These are phyloP conservation scores for Phytophthora quininea DNA, from an alignment of 352 stramenopile species.

Conservation along the genomic window DNA sequence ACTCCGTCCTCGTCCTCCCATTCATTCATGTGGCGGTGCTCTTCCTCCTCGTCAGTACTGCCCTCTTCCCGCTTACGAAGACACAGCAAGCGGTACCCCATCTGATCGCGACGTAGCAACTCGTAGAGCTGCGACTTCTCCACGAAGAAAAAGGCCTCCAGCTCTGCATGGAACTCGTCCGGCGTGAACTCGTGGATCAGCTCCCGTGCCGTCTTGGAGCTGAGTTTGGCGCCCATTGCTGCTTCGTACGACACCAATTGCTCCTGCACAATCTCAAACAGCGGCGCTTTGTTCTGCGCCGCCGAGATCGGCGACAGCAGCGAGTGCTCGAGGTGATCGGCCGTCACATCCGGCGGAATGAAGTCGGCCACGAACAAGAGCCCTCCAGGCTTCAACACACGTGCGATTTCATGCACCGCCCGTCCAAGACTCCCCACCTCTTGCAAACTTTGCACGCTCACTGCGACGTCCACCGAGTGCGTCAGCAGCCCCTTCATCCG, in stretches of 20 bases:
- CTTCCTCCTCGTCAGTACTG: slow-evolving; percentile 36
- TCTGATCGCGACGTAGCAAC: slow-evolving; percentile 48
- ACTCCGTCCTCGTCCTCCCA: slow-evolving; percentile 38
- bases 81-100: slow-evolving; percentile 60
- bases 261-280: slow-evolving; percentile 60
- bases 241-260: slow-evolving; percentile 52
- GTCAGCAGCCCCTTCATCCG: slow-evolving; percentile 57
- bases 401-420: slow-evolving; percentile 57
- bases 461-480: slow-evolving; percentile 59
- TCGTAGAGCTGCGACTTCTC: slow-evolving; percentile 53
- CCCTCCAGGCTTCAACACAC: slow-evolving; percentile 66
- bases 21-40: slow-evolving; percentile 37
- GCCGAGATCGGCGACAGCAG: slow-evolving; percentile 46
- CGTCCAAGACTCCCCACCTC: slow-evolving; percentile 55
- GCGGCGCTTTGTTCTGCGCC: slow-evolving; percentile 26
- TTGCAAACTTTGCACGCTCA: slow-evolving; percentile 68
- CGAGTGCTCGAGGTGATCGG: slow-evolving; percentile 45
- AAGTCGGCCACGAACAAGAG: slow-evolving; percentile 74
- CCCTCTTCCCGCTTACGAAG: slow-evolving; percentile 42
- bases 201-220: slow-evolving; percentile 34
- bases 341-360: slow-evolving; percentile 48
- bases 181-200: slow-evolving; percentile 53
- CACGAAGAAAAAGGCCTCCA: slow-evolving; percentile 62
- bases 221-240: slow-evolving; percentile 47
- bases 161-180: slow-evolving; percentile 54